These are phyloP conservation scores for Dendrostoma leiphaemia DNA, from an alignment of 2,329 filamentous ascomycete species.

Conservation along the genomic window DNA sequence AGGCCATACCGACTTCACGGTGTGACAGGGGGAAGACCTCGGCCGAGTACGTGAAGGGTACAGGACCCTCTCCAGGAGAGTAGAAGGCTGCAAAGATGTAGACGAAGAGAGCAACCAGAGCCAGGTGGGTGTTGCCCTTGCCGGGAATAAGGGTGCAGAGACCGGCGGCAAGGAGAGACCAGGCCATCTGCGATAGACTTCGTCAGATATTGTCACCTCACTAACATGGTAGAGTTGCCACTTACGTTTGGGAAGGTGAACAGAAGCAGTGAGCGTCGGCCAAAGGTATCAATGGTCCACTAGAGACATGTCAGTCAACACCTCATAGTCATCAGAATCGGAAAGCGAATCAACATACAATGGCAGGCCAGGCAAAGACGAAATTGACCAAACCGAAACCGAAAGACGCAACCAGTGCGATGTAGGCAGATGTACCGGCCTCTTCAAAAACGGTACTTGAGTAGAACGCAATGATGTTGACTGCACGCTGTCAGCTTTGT, in stretches of 20 bases:
- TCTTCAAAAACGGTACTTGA: constrained; percentile 43
- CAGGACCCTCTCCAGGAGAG: constrained; percentile 56
- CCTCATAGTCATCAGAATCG: no score
- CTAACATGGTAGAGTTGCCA: not conserved
- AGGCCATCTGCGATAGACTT: constrained; percentile 44
- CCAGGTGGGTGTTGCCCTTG: constrained; percentile 30
- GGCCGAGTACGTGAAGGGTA: constrained; percentile 67
- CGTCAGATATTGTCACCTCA: not conserved
- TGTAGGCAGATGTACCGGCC: constrained; percentile 37
- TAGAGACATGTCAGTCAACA: not conserved
- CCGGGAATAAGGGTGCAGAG: constrained; percentile 47
- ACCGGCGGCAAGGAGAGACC: constrained; percentile 57
- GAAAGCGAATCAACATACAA: no score
- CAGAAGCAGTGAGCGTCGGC: constrained; percentile 58
- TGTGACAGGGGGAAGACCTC: constrained; percentile 71
- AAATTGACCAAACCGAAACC: constrained; percentile 58
- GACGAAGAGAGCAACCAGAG: constrained; percentile 46
- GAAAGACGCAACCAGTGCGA: constrained; percentile 40
- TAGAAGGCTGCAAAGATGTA: constrained; percentile 30
- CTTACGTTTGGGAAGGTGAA: constrained; percentile 65
- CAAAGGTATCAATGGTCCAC: constrained; percentile 66
- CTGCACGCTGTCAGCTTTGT: constrained; percentile 60
- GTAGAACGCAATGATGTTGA: constrained; percentile 52
- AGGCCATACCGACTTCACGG: constrained; percentile 70
- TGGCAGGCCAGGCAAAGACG: constrained; percentile 63